phyloP scores from a whole-genome alignment of 441 rosid species.

The Pelargonium exstipulatum region DNA sequence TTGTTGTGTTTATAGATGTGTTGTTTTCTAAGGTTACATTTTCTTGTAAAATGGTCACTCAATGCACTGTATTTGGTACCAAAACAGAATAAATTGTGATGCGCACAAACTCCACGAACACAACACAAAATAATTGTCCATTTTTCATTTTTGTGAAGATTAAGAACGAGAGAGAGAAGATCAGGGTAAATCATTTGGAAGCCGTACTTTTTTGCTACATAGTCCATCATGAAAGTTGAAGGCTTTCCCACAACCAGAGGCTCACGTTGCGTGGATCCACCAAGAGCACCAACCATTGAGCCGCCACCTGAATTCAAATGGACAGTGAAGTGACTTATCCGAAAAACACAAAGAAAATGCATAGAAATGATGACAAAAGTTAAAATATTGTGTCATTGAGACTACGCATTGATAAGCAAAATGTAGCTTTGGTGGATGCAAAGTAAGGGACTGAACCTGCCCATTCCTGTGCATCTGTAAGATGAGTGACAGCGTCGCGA shows the following conservation, averaged over 20 bases:
- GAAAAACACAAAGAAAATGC: background rate
- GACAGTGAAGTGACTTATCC: background rate
- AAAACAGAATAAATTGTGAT: too few relatives aligned
- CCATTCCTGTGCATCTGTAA: slow-evolving; percentile 85
- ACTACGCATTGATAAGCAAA: background rate
- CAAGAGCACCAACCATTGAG: slow-evolving; percentile 71
- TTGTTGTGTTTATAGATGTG: too few relatives aligned
- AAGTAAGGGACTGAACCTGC: slow-evolving; percentile 42
- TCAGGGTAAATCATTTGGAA: background rate
- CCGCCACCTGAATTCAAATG: slow-evolving; percentile 55
- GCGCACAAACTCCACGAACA: too few relatives aligned
- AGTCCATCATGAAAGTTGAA: slow-evolving; percentile 83
- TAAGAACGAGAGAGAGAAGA: background rate
- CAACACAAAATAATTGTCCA: too few relatives aligned
- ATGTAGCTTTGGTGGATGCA: background rate
- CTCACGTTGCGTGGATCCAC: slow-evolving; percentile 63
- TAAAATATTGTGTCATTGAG: background rate
- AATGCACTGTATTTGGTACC: too few relatives aligned
- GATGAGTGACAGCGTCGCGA: slow-evolving; percentile 75
- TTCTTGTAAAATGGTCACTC: too few relatives aligned
- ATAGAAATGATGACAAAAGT: background rate
- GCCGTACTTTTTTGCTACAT: slow-evolving; percentile 67
- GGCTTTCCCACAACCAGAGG: slow-evolving; percentile 75
- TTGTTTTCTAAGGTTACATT: too few relatives aligned
- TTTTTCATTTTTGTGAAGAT: background rate